Evolutionary conservation across 129 eudicot genomes (phyloP).

Genomic region (Artemisia annua): DNA sequence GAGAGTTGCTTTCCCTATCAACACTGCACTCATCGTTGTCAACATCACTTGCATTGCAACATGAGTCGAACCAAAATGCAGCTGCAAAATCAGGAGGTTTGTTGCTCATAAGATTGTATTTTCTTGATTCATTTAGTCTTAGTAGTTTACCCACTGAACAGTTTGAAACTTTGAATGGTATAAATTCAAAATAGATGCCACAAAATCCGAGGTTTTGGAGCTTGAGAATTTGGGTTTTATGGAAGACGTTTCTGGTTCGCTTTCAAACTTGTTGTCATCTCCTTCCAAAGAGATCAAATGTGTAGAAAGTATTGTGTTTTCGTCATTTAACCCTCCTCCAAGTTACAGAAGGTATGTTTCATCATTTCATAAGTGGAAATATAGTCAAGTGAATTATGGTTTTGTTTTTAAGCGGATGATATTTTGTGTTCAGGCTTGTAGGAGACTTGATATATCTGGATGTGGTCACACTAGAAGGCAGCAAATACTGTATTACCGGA

Average conservation of each 20-base stretch:
- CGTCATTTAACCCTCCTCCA: slow-evolving; percentile 98
- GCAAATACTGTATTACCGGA: slow-evolving; percentile 85
- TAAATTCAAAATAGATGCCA: slow-evolving; percentile 44
- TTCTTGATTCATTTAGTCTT: not conserved
- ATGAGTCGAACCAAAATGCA: slow-evolving; percentile 59
- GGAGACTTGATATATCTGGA: slow-evolving; percentile 96
- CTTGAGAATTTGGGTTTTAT: slow-evolving; percentile 85
- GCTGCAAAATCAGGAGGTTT: slow-evolving; percentile 70
- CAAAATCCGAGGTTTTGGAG: slow-evolving; percentile 69
- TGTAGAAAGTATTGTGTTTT: slow-evolving; percentile 83
- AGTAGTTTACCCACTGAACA: slow-evolving; percentile 6
- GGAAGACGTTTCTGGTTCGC: slow-evolving; percentile 86
- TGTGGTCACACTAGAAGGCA: slow-evolving; percentile 78
- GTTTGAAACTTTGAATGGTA: not conserved
- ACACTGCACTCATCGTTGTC: slow-evolving; percentile 87
- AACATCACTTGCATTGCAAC: slow-evolving; percentile 87
- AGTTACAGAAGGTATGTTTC: slow-evolving; percentile 83
- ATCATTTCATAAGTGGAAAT: not conserved
- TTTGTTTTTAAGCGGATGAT: not conserved
- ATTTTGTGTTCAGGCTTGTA: slow-evolving; percentile 61
- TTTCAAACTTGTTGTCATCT: slow-evolving; percentile 62
- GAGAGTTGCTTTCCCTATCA: slow-evolving; percentile 92
- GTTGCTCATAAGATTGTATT: not conserved
- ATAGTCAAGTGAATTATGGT: not conserved
- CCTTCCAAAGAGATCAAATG: slow-evolving; percentile 93